Evolutionary conservation across 192 early-diverging fungal genomes (phyloP).

Genomic region (Coemansia biformis): DNA sequence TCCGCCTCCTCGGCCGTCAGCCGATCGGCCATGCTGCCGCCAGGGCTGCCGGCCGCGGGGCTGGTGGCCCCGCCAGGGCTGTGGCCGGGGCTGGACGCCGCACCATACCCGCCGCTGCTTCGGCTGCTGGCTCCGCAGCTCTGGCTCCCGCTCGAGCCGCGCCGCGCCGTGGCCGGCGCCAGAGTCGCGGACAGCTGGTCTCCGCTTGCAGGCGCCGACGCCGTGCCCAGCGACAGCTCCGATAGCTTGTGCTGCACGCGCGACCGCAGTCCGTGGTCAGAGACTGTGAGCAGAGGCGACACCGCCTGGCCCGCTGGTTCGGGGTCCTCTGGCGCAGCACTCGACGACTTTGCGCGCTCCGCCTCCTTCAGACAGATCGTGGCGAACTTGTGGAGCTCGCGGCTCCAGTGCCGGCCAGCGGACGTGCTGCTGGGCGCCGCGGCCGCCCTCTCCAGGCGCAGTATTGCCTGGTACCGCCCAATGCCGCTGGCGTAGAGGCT

Average conservation of each 20-base stretch:
- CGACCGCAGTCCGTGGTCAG: slow-evolving; percentile 1
- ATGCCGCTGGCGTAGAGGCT: slow-evolving; percentile 23
- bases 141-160: background rate
- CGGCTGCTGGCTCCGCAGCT: slow-evolving; percentile 9
- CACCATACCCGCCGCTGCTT: slow-evolving; percentile 1
- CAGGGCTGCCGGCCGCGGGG: background rate
- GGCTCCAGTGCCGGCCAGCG: slow-evolving; percentile 9
- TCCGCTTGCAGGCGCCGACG: too few relatives aligned
- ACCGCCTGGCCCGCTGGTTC: too few relatives aligned
- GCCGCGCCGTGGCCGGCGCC: too few relatives aligned
- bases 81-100: background rate
- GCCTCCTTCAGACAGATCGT: slow-evolving; percentile 21
- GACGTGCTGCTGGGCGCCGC: background rate
- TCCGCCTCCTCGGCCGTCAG: slow-evolving; percentile 52
- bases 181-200: too few relatives aligned
- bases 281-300: slow-evolving; percentile 2
- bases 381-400: slow-evolving; percentile 35
- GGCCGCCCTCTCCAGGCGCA: slow-evolving; percentile 12
- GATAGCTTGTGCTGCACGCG: slow-evolving; percentile 9
- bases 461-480: slow-evolving; percentile 27
- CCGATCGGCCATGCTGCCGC: slow-evolving; percentile 5
- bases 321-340: background rate
- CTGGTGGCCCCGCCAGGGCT: background rate
- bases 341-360: slow-evolving; percentile 17
- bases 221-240: slow-evolving; percentile 2